phyloP scores from a whole-genome alignment of 352 stramenopile genomes.

The Pythium diclinum region DNA sequence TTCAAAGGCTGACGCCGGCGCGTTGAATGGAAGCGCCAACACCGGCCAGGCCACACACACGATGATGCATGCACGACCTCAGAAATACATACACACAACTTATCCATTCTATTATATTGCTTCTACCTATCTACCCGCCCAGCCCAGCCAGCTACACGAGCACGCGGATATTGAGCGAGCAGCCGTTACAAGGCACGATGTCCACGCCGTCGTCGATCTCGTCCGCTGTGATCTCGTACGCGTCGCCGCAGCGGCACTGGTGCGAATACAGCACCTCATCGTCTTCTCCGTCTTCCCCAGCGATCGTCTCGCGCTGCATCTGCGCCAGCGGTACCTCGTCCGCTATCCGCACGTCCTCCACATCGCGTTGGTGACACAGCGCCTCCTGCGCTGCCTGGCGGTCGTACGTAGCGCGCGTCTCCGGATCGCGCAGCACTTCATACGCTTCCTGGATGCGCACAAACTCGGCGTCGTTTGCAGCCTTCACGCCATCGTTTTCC shows the following conservation, averaged over 20 bases:
- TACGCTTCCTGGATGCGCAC: slow-evolving; percentile 64
- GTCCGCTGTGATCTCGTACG: slow-evolving; percentile 61
- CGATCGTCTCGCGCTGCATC: slow-evolving; percentile 44
- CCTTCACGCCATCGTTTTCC: slow-evolving; percentile 15
- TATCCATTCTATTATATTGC: slow-evolving; percentile 1
- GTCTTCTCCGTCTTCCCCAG: slow-evolving; percentile 30
- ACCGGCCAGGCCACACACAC: neutral
- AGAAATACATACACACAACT: slow-evolving; percentile 2
- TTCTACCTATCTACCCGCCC: slow-evolving; percentile 8
- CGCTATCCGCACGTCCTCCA: slow-evolving; percentile 56
- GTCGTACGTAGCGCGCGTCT: slow-evolving; percentile 53
- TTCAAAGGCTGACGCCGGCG: neutral
- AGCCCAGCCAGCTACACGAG: slow-evolving; percentile 7
- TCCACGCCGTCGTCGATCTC: slow-evolving; percentile 65
- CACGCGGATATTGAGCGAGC: slow-evolving; percentile 79
- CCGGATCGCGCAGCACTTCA: slow-evolving; percentile 51
- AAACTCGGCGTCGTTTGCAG: slow-evolving; percentile 31
- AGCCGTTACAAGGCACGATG: slow-evolving; percentile 74
- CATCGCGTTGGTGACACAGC: slow-evolving; percentile 34
- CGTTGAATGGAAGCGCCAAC: neutral
- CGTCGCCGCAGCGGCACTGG: slow-evolving; percentile 67
- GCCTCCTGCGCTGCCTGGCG: slow-evolving; percentile 36
- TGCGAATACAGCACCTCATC: slow-evolving; percentile 57
- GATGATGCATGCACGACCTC: slow-evolving; percentile 15
- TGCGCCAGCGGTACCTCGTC: slow-evolving; percentile 48